Percentiles rank a stretch among this genome's conserved stretches.
These are phyloP conservation scores for Xeromyces bisporus DNA, from an alignment of 495 filamentous ascomycete genomes.

Conservation along the genomic window DNA sequence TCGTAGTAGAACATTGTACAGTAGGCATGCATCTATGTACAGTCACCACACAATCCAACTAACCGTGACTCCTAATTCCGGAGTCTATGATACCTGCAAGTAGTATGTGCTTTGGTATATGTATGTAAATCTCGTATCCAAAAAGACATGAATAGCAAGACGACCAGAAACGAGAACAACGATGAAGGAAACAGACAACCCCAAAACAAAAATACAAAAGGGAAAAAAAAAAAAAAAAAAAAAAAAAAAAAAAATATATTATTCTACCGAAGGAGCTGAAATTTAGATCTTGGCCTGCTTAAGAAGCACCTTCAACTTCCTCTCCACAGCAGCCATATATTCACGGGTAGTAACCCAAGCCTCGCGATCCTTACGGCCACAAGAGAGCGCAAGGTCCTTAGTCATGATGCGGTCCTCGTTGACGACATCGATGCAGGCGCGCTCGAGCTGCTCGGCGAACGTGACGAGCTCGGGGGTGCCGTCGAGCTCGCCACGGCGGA, in stretches of 20 bases:
- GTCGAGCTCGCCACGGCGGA: slow-evolving; percentile 83
- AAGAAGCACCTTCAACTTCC: slow-evolving; percentile 51
- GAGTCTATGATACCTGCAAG: too few relatives aligned
- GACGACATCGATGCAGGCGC: slow-evolving; percentile 87
- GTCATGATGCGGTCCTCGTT: slow-evolving; percentile 94
- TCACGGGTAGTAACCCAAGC: slow-evolving; percentile 79
- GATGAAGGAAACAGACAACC: too few relatives aligned
- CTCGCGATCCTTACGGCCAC: slow-evolving; percentile 63
- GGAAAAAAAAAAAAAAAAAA: neutral
- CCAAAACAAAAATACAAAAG: neutral
- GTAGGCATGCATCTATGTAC: too few relatives aligned
- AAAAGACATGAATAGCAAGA: too few relatives aligned
- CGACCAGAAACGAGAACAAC: too few relatives aligned
- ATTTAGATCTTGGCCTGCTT: slow-evolving; percentile 29
- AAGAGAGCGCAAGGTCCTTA: slow-evolving; percentile 87
- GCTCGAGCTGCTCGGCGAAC: slow-evolving; percentile 82
- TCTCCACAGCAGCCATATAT: slow-evolving; percentile 82
- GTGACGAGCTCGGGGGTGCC: slow-evolving; percentile 69
- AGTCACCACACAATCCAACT: too few relatives aligned
- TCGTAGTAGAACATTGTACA: too few relatives aligned
- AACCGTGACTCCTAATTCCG: too few relatives aligned
- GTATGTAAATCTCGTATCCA: too few relatives aligned
- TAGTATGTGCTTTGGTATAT: too few relatives aligned
- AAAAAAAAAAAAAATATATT: slow-evolving; percentile 1
- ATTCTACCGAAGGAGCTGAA: too few relatives aligned